Conservation (phyloP, 306 rosid species). For the Adenanthera pavonina region DNA sequence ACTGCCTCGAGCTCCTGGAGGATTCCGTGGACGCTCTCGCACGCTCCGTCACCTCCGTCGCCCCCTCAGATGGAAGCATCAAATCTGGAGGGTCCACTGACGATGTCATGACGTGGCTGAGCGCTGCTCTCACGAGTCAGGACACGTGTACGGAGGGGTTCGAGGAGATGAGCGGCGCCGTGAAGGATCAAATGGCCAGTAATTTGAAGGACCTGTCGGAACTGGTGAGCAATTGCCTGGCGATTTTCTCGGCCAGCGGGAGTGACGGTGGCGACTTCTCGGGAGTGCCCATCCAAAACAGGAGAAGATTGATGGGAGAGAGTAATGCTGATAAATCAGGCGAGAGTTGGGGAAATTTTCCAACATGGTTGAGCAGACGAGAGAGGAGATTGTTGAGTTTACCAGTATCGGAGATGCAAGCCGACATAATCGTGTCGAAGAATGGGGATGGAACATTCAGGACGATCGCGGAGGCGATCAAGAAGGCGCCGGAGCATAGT, state of each 20-base stretch:
- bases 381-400: conserved; percentile 70
- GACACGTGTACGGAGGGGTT: conserved; percentile 91
- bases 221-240: conserved; percentile 78
- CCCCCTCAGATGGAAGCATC: neutral
- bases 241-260: conserved; percentile 59
- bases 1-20: conserved; percentile 78
- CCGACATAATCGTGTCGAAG: conserved; percentile 73
- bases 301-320: conserved; percentile 56
- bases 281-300: conserved; percentile 79
- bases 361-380: conserved; percentile 66
- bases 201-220: conserved; percentile 71
- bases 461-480: conserved; percentile 78
- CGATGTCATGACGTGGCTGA: conserved; percentile 88
- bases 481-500: conserved; percentile 70
- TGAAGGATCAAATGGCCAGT: conserved; percentile 55
- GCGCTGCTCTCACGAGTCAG: conserved; percentile 79
- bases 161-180: conserved; percentile 45
- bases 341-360: conserved; percentile 54
- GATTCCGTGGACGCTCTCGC: conserved; percentile 65
- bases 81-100: conserved; percentile 32
- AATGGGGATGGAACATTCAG: conserved; percentile 63
- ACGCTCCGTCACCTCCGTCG: conserved; percentile 51
- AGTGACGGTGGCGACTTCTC: conserved; percentile 51
- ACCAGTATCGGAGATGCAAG: conserved; percentile 67
- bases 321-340: neutral